These are phyloP conservation scores for Pseudozyma pruni DNA, from an alignment of 1,284 basidiomycete species.

Conservation along the genomic window DNA sequence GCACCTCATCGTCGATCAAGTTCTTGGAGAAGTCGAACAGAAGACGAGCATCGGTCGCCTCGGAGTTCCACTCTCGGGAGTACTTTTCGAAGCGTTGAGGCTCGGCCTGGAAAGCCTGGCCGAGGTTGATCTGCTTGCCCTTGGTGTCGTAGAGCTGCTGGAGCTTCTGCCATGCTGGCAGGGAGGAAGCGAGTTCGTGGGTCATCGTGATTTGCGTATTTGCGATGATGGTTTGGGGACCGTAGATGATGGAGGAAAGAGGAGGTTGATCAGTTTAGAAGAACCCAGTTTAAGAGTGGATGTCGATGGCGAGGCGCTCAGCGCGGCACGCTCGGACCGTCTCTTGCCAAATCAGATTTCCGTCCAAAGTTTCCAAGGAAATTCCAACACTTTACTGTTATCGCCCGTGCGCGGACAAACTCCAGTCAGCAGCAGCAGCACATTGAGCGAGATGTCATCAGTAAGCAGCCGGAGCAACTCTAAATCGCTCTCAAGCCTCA, in stretches of 20 bases:
- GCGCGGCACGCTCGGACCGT: constrained; percentile 39
- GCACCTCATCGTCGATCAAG: constrained; percentile 86
- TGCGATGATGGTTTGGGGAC: not conserved
- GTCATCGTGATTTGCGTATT: constrained; percentile 27
- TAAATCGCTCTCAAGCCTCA: too few relatives aligned
- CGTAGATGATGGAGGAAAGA: constrained; percentile 9
- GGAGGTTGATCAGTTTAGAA: too few relatives aligned
- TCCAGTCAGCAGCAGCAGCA: too few relatives aligned
- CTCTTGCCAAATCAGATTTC: not conserved
- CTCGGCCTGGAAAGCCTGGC: constrained; percentile 90
- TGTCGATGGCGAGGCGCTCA: too few relatives aligned
- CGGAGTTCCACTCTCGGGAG: constrained; percentile 77
- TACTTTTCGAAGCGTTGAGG: constrained; percentile 85
- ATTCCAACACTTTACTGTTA: not conserved
- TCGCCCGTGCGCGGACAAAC: too few relatives aligned
- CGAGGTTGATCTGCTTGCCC: constrained; percentile 80
- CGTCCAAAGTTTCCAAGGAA: not conserved
- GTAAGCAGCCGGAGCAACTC: too few relatives aligned
- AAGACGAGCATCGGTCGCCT: constrained; percentile 79
- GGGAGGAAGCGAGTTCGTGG: constrained; percentile 55
- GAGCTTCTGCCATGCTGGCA: constrained; percentile 86
- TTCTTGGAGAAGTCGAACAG: constrained; percentile 98
- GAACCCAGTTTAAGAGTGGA: too few relatives aligned
- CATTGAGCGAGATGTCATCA: too few relatives aligned
- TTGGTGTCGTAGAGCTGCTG: constrained; percentile 84